These are phyloP conservation scores for Rhododendron molle DNA, from an alignment of 148 eudicot species.

Conservation along the genomic window DNA sequence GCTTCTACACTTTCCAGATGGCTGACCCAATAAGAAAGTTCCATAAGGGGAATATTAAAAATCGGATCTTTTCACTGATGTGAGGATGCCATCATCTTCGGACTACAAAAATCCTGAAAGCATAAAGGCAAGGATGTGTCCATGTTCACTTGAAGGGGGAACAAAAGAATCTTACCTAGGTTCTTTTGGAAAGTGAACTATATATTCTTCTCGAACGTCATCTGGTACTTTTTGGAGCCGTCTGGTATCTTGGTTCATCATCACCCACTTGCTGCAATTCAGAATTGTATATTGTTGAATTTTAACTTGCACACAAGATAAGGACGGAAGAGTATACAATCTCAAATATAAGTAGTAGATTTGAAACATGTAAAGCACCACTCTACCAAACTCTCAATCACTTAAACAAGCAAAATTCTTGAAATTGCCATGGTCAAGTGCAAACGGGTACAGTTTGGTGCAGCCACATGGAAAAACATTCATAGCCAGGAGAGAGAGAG, in stretches of 20 bases:
- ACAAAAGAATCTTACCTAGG: slow-evolving; percentile 44
- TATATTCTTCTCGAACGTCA: slow-evolving; percentile 68
- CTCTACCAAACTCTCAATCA: neutral
- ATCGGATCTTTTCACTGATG: neutral
- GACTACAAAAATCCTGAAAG: neutral
- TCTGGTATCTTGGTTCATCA: slow-evolving; percentile 96
- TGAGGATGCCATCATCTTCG: neutral
- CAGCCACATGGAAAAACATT: neutral
- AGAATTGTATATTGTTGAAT: slow-evolving; percentile 2
- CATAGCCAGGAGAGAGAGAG: neutral
- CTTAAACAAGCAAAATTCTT: neutral
- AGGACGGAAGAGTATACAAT: neutral
- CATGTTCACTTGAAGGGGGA: neutral
- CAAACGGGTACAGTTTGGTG: neutral
- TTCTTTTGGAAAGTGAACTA: slow-evolving; percentile 53
- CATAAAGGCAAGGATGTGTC: neutral
- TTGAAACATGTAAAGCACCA: neutral
- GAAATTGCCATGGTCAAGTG: neutral
- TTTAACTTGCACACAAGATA: neutral
- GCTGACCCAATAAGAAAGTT: neutral
- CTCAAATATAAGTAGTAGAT: neutral
- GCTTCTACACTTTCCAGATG: neutral
- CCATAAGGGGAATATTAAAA: neutral
- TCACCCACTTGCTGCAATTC: slow-evolving; percentile 86
- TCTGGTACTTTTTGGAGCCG: slow-evolving; percentile 73